Base-by-base conservation (phyloP, 805 yeast species). In the Lachancea kluyveri region DNA sequence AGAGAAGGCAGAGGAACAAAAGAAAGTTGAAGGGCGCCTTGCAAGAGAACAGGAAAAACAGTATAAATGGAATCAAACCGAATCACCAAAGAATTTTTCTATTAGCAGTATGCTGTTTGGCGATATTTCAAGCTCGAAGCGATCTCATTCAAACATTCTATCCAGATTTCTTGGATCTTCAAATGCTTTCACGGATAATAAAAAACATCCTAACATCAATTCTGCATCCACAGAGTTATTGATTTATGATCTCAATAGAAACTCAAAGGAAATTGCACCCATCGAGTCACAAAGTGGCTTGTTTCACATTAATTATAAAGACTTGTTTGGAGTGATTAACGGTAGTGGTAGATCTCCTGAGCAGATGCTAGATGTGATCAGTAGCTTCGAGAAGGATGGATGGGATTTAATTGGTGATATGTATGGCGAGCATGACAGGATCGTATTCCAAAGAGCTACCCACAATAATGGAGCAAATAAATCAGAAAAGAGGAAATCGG, bases 321-420 rank as follows among this genome's bases (percentile, higher is more conserved):
- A 53, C 33, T 27, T 51, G 23, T 45, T 52, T 31, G 46, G 43
- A 3, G 44, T 55, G 13, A 42, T 54, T 7, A 53, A 54, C 30
- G 40, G 44, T 17, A 37, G 49, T 13, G 31, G 35, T 6, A 20
- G 25, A 9, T 28, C 51, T 4, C 58, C 58, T 5, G 57, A 55
- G 12, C 48, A 42, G n/a, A 35, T 44, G 3, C 30, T 52, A 15
- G 22, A 36, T 6, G 17, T 38, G n/a, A 41, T 57, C 1, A 44
- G 48, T 15, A 24, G 34, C 9, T 33, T 45, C 5, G 46, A 52
- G 33, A 21, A 19, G 14, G 31, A 47, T 18, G 46, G 48, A 12
- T 56, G 61, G 61, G 33, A 38, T 24, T 29, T 50, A 7, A 20
- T 51, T 2, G 61, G 61, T 3, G 48, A 41, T 20, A 25, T 43